Base-by-base conservation (phyloP, 2,329 filamentous ascomycete genomes). In the Penicillium sp. region DNA sequence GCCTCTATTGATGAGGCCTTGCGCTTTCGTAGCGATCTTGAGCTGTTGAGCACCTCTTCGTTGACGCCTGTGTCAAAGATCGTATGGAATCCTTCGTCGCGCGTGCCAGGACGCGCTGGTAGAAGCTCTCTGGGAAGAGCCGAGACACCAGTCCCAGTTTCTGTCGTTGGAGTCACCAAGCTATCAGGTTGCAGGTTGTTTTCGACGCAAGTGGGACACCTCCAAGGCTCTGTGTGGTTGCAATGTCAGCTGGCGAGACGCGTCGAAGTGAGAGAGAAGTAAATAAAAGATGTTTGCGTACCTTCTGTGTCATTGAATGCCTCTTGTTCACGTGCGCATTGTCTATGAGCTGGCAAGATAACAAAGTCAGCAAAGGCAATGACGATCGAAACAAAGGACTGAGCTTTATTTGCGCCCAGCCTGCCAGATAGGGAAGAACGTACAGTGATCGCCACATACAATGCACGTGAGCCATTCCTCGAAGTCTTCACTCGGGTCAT, bases 361-460 rank as follows among this genome's bases (percentile, higher is more conserved):
- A 75, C 71, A 75, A 75, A 75, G 64, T 69, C 55, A 67, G 62
- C 56, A 60, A 56, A 4, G 46, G 46, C 47, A 55, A 49, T 55
- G 53, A 61, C 47, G 54, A 43, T 36, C 22, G 49, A 52, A 42
- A 55, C 62, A 46, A 46, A 42, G 65, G 64, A 66, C 55, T 62
- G 63, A 63, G 61, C 57, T 52, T 61, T 57, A 55, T 14, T 6
- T 56, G 39, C 41, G 56, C 54, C 18, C n/a, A 5, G 37, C 25
- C 58, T 59, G 54, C 44, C 54, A 58, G 54, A 52, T 46, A 54
- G 25, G 59, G 27, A 10, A 9, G 30, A 16, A 81, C 88, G 72
- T 77, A 95, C 90, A 84, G 71, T 89, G 87, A 65, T 92, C 87
- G 57, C 84, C 84, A 71, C 92, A 97, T 56, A 82, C 78, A 52